A percentile compares a stretch with the other conserved stretches of the same genome.
Evolutionary conservation across 1,284 basidiomycete species (phyloP).

Genomic region (Apiotrichum gracile): DNA sequence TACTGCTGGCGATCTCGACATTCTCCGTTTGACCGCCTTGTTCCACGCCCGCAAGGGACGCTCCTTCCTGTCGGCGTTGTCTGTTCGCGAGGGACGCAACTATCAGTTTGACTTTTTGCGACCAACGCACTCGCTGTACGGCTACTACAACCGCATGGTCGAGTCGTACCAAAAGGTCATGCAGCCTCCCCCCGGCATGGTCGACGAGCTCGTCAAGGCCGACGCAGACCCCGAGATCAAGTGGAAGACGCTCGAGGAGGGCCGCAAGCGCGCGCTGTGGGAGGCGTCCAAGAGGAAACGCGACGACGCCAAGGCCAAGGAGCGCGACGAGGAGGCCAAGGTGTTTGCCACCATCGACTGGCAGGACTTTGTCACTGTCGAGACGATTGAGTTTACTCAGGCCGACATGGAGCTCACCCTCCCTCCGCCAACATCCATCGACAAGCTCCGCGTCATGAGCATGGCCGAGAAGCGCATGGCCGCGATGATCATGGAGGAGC

Average conservation of each 20-base stretch:
- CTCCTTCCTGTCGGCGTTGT: conserved; percentile 76
- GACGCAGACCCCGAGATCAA: conserved; percentile 56
- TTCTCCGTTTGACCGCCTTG: conserved; percentile 84
- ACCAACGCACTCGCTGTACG: conserved; percentile 90
- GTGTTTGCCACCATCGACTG: conserved; percentile 97
- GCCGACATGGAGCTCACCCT: conserved; percentile 86
- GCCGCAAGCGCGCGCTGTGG: conserved; percentile 78
- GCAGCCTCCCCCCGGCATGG: conserved; percentile 67
- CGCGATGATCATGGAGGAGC: conserved; percentile 94
- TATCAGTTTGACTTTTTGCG: conserved; percentile 98
- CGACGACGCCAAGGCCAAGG: conserved; percentile 78
- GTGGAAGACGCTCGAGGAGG: conserved; percentile 73
- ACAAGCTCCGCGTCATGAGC: conserved; percentile 94
- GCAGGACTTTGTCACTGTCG: conserved; percentile 98
- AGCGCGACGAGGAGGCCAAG: conserved; percentile 61
- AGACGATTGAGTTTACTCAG: conserved; percentile 96
- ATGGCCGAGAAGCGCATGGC: conserved; percentile 97
- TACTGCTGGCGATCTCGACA: conserved; percentile 85
- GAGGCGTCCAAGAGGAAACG: conserved; percentile 74
- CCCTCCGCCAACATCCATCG: conserved; percentile 88
- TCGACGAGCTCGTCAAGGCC: conserved; percentile 62
- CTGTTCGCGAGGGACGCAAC: conserved; percentile 83
- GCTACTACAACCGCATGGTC: conserved; percentile 93
- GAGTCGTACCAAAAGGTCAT: conserved; percentile 93
- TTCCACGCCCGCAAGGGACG: conserved; percentile 91